phyloP scores from a whole-genome alignment of 2,329 filamentous ascomycete species.

The Aspergillus versicolor region DNA sequence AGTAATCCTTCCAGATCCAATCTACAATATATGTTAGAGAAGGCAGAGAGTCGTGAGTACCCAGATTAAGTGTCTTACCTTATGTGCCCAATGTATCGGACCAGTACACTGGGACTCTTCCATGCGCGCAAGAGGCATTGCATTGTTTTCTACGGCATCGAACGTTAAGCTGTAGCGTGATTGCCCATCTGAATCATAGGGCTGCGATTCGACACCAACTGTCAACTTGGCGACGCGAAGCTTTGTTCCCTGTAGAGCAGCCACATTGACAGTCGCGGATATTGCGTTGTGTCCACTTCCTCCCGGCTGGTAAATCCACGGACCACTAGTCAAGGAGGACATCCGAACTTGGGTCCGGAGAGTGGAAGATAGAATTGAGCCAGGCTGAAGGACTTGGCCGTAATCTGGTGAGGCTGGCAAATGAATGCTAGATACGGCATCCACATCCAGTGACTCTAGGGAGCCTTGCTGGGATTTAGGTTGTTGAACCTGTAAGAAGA shows the following conservation, averaged over 20 bases:
- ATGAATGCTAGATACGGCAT: slow-evolving; percentile 26
- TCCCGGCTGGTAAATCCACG: slow-evolving; percentile 26
- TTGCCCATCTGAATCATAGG: neutral
- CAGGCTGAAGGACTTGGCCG: slow-evolving; percentile 20
- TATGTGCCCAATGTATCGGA: slow-evolving; percentile 31
- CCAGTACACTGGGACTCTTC: slow-evolving; percentile 26
- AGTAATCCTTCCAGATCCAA: slow-evolving; percentile 17
- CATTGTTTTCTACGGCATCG: slow-evolving; percentile 15
- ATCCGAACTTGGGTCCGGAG: slow-evolving; percentile 26
- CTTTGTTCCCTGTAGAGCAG: slow-evolving; percentile 28
- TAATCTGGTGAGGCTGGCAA: slow-evolving; percentile 15
- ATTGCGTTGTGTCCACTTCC: neutral
- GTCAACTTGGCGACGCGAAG: slow-evolving; percentile 28
- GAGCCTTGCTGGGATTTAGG: neutral
- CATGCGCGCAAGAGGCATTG: slow-evolving; percentile 6
- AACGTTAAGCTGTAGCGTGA: slow-evolving; percentile 11
- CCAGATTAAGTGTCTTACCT: slow-evolving; percentile 25
- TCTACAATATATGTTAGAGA: slow-evolving; percentile 20
- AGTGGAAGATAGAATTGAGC: slow-evolving; percentile 31
- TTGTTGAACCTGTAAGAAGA: slow-evolving; percentile 29
- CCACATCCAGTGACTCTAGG: slow-evolving; percentile 19
- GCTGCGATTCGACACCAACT: slow-evolving; percentile 12
- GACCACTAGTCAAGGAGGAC: slow-evolving; percentile 31
- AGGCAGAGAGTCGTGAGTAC: neutral
- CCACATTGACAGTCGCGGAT: slow-evolving; percentile 26